These are phyloP conservation scores for Pseudomonodictys pantanalensis DNA, from an alignment of 495 filamentous ascomycete species.

Conservation along the genomic window DNA sequence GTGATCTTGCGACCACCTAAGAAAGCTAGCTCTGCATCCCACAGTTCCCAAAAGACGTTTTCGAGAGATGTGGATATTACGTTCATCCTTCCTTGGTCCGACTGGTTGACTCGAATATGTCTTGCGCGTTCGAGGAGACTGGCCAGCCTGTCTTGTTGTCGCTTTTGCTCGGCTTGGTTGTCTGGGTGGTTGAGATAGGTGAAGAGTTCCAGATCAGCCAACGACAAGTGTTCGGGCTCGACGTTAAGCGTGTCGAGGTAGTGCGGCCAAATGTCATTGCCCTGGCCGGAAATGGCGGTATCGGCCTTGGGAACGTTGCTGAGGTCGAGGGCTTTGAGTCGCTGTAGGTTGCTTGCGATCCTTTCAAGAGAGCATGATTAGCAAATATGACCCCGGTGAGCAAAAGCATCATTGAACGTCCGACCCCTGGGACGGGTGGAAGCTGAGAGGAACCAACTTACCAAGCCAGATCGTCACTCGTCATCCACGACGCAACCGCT, in stretches of 20 bases:
- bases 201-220: background rate
- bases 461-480: conserved; percentile 4
- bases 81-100: too few species aligned
- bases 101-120: too few species aligned
- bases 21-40: too few species aligned
- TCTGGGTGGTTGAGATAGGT: background rate
- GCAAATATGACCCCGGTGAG: background rate
- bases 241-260: background rate
- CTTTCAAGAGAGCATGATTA: background rate
- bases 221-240: background rate
- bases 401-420: too few species aligned
- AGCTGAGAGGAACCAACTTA: too few species aligned
- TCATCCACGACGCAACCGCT: conserved; percentile 25
- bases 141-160: too few species aligned
- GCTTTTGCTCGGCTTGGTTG: background rate
- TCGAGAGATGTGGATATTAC: too few species aligned
- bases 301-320: conserved; percentile 13
- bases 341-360: conserved; percentile 9
- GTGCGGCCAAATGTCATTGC: too few species aligned
- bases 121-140: too few species aligned
- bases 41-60: too few species aligned
- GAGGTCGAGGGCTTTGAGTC: conserved; percentile 21
- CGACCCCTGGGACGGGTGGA: too few species aligned
- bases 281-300: background rate
- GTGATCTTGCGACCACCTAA: too few species aligned